Base-by-base conservation (phyloP, 140 eudicot genomes). In the Ambrosia hybrid region DNA sequence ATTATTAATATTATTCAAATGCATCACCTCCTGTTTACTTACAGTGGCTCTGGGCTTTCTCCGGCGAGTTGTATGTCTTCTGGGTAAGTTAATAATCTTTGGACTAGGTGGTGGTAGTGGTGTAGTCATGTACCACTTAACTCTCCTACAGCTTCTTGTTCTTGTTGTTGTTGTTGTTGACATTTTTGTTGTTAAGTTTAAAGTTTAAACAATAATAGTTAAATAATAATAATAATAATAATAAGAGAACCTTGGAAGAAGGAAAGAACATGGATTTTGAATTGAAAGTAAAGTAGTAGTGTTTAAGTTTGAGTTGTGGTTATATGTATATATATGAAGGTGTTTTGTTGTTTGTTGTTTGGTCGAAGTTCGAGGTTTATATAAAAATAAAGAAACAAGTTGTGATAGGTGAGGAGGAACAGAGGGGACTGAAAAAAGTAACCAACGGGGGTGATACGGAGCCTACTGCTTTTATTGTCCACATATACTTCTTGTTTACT, bases 101-200 rank as follows among this genome's bases (percentile, higher is more conserved):
- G 98, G 98, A 67, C 78, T 87, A 0, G 94, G 92, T 61, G 91
- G 96, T 39, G 95, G 90, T 67, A 82, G 89, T 17, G 81, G 65
- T 51, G 91, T 84, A 30, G 34, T 30, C 34, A 30, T 30, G 49
- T 83, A 85, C 91, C 93, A 81, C 76, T 79, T 92, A 21, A 88
- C 63, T 45, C 76, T 87, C 56, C 85, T 82, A 17, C 9, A 41
- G 8, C 58, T 57, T 46, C 71, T 59, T 53, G 72, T 66, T 41
- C 26, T 21, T 0, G 26, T 21, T 21, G 26, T 21, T 0, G 26
- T 21, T 0, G 80, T 61, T 11, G n/a, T 8, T 63, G 85, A 68
- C 85, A 79, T 79, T 57, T 17, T 58, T 57, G 13, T 51, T 5
- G 53, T 41, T 41, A 41, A 41, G 48, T 30, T 30, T 30, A 30